These are phyloP conservation scores for Cornus suecica DNA, from an alignment of 148 eudicot genomes.

Conservation along the genomic window DNA sequence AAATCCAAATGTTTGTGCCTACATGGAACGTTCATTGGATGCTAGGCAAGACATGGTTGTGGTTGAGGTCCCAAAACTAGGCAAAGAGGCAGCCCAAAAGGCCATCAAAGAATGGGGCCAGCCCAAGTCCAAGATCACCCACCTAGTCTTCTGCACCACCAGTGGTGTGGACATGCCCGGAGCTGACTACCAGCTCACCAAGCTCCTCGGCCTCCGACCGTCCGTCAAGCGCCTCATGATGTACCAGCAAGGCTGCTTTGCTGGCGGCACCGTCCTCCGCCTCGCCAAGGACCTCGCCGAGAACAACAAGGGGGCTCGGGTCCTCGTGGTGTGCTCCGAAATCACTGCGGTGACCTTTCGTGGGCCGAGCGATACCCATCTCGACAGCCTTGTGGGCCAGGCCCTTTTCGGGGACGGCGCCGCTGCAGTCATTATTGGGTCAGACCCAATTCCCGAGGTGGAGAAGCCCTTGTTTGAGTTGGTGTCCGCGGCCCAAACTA, in stretches of 20 bases:
- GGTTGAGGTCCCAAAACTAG: constrained; percentile 18
- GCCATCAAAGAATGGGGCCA: constrained; percentile 29
- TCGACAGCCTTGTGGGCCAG: constrained; percentile 23
- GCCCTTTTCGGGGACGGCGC: constrained; percentile 28
- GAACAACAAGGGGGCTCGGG: constrained; percentile 27
- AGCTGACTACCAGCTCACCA: constrained; percentile 29
- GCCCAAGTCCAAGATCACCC: constrained; percentile 31
- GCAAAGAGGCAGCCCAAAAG: constrained; percentile 20
- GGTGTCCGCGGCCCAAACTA: constrained; percentile 23
- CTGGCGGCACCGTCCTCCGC: constrained; percentile 26
- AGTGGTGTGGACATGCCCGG: constrained; percentile 29
- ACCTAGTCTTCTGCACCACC: constrained; percentile 30
- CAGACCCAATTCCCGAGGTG: constrained; percentile 12
- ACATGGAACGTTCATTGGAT: constrained; percentile 23
- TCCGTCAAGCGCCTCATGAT: constrained; percentile 29
- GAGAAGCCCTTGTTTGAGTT: constrained; percentile 26
- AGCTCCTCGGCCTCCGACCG: constrained; percentile 28
- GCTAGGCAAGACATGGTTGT: constrained; percentile 32
- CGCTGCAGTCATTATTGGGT: constrained; percentile 20
- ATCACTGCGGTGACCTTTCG: constrained; percentile 20
- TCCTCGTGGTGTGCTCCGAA: constrained; percentile 24
- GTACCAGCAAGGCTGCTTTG: constrained; percentile 32
- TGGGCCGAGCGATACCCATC: constrained; percentile 22
- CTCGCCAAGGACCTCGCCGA: constrained; percentile 31
- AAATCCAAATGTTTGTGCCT: constrained; percentile 17